Conservation (phyloP, 306 rosid genomes). For the Malus asiatica region DNA sequence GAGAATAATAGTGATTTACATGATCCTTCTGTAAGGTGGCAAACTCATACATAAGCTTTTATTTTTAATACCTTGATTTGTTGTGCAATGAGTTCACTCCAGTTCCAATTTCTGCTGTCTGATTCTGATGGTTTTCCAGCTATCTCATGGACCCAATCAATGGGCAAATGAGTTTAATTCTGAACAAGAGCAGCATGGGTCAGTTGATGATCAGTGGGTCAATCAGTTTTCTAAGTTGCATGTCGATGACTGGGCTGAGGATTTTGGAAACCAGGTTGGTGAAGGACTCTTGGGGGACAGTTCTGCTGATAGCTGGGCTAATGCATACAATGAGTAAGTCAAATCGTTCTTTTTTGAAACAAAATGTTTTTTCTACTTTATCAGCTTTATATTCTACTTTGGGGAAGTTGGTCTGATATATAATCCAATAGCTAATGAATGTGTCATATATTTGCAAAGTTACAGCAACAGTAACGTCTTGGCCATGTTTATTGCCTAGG, state of each 20-base stretch:
- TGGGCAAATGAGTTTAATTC: slow-evolving; percentile 85
- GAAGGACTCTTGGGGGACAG: slow-evolving; percentile 59
- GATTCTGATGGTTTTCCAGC: slow-evolving; percentile 43
- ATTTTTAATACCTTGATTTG: not conserved
- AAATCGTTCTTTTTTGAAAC: not conserved
- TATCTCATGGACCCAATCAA: slow-evolving; percentile 47
- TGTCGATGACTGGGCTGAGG: slow-evolving; percentile 86
- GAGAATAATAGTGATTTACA: not conserved
- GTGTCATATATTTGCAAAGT: not conserved
- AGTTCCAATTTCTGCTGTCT: slow-evolving; percentile 9
- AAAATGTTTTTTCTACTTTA: not conserved
- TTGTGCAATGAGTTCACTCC: not conserved
- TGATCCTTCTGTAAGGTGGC: not conserved
- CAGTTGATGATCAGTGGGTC: slow-evolving; percentile 81
- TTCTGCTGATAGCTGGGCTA: slow-evolving; percentile 72
- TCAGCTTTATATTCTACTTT: not conserved
- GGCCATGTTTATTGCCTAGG: not conserved
- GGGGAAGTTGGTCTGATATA: not conserved
- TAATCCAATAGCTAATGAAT: not conserved
- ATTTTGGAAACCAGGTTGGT: slow-evolving; percentile 75
- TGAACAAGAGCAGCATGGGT: slow-evolving; percentile 29
- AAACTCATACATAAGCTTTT: not conserved
- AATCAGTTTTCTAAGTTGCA: slow-evolving; percentile 85
- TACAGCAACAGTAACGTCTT: not conserved
- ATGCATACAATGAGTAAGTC: slow-evolving; percentile 83